Evolutionary conservation across 768 basidiomycete species (phyloP).

Genomic region (Amanita pseudoporphyria): DNA sequence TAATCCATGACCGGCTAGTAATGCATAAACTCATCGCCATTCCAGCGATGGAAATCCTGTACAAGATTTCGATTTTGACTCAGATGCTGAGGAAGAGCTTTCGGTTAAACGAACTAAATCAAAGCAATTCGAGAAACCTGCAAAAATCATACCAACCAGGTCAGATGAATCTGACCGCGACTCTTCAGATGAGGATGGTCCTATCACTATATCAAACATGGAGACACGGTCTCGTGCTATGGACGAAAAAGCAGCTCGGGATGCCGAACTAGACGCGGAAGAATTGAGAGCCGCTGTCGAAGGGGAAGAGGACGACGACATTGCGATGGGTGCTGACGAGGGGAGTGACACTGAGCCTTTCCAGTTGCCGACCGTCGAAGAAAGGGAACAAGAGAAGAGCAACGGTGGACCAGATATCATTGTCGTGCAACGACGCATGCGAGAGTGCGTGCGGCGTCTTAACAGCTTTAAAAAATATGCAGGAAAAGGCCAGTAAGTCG

Average conservation of each 20-base stretch:
- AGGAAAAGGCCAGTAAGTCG: slow-evolving; percentile 54
- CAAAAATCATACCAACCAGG: slow-evolving; percentile 40
- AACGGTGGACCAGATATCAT: slow-evolving; percentile 64
- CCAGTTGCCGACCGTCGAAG: slow-evolving; percentile 59
- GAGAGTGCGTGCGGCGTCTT: slow-evolving; percentile 63
- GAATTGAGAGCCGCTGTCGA: slow-evolving; percentile 51
- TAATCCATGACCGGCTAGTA: neutral
- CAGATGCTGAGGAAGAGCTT: slow-evolving; percentile 42
- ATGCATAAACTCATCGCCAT: neutral
- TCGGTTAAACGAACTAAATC: slow-evolving; percentile 39
- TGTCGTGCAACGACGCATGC: slow-evolving; percentile 70
- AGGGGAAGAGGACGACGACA: slow-evolving; percentile 32
- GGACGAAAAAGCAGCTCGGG: slow-evolving; percentile 55
- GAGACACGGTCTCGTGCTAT: slow-evolving; percentile 71
- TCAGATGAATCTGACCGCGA: slow-evolving; percentile 29
- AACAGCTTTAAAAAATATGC: slow-evolving; percentile 62
- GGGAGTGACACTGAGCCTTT: slow-evolving; percentile 41
- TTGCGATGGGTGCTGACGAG: slow-evolving; percentile 25
- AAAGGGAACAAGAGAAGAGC: slow-evolving; percentile 64
- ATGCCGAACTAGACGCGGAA: slow-evolving; percentile 59
- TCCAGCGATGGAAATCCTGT: slow-evolving; percentile 40
- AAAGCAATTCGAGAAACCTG: slow-evolving; percentile 38
- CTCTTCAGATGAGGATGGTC: slow-evolving; percentile 35
- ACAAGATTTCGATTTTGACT: slow-evolving; percentile 57
- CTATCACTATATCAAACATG: slow-evolving; percentile 71